Conservation (phyloP, 139 green algal genomes). For the Chlamydomonas sp. region DNA sequence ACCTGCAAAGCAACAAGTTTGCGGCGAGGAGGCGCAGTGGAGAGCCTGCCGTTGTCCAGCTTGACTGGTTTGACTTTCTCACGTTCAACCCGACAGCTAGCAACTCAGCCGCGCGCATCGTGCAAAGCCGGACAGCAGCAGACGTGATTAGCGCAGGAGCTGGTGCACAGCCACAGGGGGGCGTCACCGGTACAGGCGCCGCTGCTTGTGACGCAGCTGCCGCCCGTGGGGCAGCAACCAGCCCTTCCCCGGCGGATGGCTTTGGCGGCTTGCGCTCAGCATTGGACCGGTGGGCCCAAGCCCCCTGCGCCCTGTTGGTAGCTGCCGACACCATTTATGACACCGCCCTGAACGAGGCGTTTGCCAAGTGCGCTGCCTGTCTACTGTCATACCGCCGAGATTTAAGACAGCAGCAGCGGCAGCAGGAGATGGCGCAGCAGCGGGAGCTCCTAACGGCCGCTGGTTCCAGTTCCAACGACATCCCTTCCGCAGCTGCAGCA, state of each 20-base stretch:
- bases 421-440: neutral
- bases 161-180: no score
- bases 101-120: no score
- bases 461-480: neutral
- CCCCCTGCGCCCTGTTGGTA: neutral
- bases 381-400: conserved; percentile 23
- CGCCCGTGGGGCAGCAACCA: neutral
- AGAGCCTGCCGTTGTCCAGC: no score
- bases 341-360: conserved; percentile 41
- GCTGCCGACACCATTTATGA: conserved; percentile 48
- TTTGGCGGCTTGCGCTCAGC: neutral
- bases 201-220: neutral
- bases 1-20: no score
- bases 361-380: conserved; percentile 23
- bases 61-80: no score
- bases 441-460: neutral
- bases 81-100: no score
- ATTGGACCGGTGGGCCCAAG: neutral
- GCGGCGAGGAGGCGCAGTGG: no score
- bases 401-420: neutral
- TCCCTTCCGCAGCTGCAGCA: neutral
- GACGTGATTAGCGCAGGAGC: no score
- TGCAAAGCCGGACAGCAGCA: no score
- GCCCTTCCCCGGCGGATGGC: neutral
- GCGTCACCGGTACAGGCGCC: no score